Evolutionary conservation across 2,329 filamentous ascomycete genomes (phyloP).

Genomic region (Chaetomium olivaceum): DNA sequence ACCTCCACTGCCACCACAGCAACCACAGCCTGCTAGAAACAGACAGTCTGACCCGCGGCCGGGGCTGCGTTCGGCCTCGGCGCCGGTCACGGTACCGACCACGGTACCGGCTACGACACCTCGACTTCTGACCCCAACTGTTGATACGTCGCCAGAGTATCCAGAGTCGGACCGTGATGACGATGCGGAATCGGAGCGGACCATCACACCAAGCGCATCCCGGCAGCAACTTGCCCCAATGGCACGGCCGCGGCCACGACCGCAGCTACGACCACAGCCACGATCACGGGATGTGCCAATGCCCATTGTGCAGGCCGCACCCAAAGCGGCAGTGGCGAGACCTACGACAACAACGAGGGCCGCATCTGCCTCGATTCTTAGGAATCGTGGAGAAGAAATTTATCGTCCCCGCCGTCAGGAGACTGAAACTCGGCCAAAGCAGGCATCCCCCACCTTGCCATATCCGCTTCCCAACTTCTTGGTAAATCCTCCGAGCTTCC

Average conservation of each 20-base stretch:
- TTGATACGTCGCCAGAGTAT: neutral
- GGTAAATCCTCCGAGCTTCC: slow-evolving; percentile 5
- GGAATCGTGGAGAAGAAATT: neutral
- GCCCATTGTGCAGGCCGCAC: neutral
- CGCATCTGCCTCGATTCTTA: neutral
- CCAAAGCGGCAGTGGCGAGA: neutral
- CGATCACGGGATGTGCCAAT: neutral
- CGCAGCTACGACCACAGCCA: too few species aligned
- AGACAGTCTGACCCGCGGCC: neutral
- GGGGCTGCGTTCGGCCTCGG: neutral
- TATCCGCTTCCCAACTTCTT: neutral
- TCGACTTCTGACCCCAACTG: neutral
- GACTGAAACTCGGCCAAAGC: neutral
- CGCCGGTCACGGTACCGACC: neutral
- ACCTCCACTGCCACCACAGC: neutral
- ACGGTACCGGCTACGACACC: neutral
- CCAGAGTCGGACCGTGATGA: neutral
- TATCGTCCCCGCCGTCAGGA: neutral
- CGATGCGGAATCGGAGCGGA: neutral
- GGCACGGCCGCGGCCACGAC: too few species aligned
- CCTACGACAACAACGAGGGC: neutral
- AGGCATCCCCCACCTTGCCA: neutral
- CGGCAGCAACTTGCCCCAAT: neutral
- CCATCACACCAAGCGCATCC: neutral
- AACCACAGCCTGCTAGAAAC: neutral